Evolutionary conservation across 805 yeast species (phyloP).

Genomic region (Starmerella gropengiesseri): DNA sequence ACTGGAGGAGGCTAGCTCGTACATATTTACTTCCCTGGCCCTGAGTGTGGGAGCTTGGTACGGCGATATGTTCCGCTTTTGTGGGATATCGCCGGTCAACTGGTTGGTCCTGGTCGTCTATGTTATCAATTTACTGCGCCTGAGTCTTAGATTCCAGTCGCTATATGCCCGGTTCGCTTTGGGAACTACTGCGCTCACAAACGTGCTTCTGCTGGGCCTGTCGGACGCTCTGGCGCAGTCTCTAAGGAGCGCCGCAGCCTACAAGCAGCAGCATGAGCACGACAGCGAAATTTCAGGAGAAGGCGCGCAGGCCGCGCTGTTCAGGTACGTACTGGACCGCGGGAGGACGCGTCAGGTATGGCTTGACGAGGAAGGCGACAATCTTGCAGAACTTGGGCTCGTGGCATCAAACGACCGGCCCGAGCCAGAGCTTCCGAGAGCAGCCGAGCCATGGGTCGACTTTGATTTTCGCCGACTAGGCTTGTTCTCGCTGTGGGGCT

Average conservation of each 20-base stretch:
- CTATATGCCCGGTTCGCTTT: conserved; percentile 53
- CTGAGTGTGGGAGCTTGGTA: not conserved
- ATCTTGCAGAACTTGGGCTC: conserved; percentile 25
- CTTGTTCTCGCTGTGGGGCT: conserved; percentile 82
- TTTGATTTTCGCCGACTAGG: conserved; percentile 62
- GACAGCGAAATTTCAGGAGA: conserved; percentile 1
- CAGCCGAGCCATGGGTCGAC: conserved; percentile 13
- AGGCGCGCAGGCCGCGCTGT: conserved; percentile 14
- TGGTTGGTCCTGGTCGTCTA: conserved; percentile 29
- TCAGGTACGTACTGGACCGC: conserved; percentile 26
- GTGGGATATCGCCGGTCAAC: conserved; percentile 29
- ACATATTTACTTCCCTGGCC: not conserved
- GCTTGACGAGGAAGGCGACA: conserved; percentile 28
- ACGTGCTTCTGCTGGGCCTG: conserved; percentile 72
- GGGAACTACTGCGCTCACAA: conserved; percentile 70
- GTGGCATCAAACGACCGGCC: conserved; percentile 13
- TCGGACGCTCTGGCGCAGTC: conserved; percentile 87
- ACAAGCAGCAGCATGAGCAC: not conserved
- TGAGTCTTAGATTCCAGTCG: conserved; percentile 27
- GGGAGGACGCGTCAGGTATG: conserved; percentile 28
- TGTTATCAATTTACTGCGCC: conserved; percentile 25
- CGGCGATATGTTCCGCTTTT: conserved; percentile 18
- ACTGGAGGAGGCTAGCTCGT: too few relatives aligned
- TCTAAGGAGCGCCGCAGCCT: conserved; percentile 34
- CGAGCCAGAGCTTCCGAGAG: not conserved